A percentile compares a stretch with the other conserved stretches of the same genome.
These are phyloP conservation scores for Sclerotinia borealis DNA, from an alignment of 2,329 filamentous ascomycete species.

Conservation along the genomic window DNA sequence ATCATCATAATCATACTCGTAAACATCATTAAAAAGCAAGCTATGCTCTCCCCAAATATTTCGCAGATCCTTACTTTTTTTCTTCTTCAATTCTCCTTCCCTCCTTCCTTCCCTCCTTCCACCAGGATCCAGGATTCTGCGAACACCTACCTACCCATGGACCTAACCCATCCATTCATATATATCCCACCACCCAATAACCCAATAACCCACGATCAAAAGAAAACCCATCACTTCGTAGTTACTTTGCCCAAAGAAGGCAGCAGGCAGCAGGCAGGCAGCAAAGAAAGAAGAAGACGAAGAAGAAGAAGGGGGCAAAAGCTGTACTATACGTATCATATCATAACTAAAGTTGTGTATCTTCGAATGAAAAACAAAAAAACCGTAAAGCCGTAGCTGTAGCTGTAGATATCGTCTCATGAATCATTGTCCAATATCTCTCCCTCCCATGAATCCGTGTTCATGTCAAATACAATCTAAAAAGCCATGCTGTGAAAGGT, in stretches of 20 bases:
- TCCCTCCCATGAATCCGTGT: conserved; percentile 1
- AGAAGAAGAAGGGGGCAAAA: not conserved
- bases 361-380: not conserved
- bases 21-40: too few species aligned
- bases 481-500: not conserved
- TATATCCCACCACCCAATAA: too few species aligned
- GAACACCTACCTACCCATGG: not conserved
- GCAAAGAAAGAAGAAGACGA: too few species aligned
- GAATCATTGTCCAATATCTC: not conserved
- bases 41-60: too few species aligned
- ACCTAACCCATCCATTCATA: not conserved
- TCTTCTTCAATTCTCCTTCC: too few species aligned
- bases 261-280: not conserved
- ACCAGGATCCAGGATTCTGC: not conserved
- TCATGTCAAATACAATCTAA: conserved; percentile 7
- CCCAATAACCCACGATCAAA: not conserved
- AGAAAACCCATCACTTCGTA: not conserved
- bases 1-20: too few species aligned
- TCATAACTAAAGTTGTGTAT: not conserved
- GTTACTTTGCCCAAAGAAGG: not conserved
- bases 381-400: not conserved
- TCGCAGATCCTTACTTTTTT: too few species aligned
- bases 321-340: not conserved
- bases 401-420: not conserved
- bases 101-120: not conserved